Conservation (phyloP, 1,284 basidiomycete genomes). For the Microbotryomycetes sp. region DNA sequence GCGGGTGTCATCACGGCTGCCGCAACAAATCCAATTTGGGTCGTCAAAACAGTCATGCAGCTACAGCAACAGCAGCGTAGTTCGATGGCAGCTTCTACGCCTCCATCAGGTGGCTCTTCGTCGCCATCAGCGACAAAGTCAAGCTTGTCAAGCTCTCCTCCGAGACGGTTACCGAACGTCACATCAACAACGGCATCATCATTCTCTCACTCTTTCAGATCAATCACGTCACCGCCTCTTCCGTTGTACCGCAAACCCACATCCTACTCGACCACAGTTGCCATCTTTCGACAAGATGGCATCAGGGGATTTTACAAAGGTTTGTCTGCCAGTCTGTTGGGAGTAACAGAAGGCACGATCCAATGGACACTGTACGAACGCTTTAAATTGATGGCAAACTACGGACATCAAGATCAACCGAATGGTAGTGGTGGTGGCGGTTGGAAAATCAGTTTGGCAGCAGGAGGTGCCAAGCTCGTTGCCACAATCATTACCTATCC, state of each 20-base stretch:
- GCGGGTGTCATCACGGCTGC: slow-evolving; percentile 78
- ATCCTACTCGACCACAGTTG: slow-evolving; percentile 24
- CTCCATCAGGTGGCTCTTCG: background rate
- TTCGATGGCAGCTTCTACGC: background rate
- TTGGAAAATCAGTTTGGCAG: slow-evolving; percentile 54
- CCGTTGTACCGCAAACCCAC: slow-evolving; percentile 14
- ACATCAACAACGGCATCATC: slow-evolving; percentile 5
- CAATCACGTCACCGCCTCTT: slow-evolving; percentile 14
- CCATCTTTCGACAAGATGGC: slow-evolving; percentile 55
- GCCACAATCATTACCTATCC: slow-evolving; percentile 93
- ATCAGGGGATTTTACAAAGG: slow-evolving; percentile 88
- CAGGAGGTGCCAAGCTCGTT: slow-evolving; percentile 87
- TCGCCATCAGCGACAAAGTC: slow-evolving; percentile 14
- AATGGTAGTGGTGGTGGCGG: slow-evolving; percentile 72
- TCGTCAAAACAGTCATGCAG: slow-evolving; percentile 92
- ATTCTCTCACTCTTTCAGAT: slow-evolving; percentile 33
- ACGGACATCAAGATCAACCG: slow-evolving; percentile 49
- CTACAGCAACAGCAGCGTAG: slow-evolving; percentile 43
- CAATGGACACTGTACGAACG: slow-evolving; percentile 94
- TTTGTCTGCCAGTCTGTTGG: slow-evolving; percentile 86
- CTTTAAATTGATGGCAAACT: slow-evolving; percentile 36
- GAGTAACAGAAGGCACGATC: slow-evolving; percentile 93
- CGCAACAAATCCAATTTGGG: slow-evolving; percentile 96
- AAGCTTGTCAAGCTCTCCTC: slow-evolving; percentile 12
- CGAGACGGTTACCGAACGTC: slow-evolving; percentile 13